A percentile compares a stretch with the other conserved stretches of the same genome.
These are phyloP conservation scores for Coniella vitis DNA, from an alignment of 2,329 filamentous ascomycete genomes.

Conservation along the genomic window DNA sequence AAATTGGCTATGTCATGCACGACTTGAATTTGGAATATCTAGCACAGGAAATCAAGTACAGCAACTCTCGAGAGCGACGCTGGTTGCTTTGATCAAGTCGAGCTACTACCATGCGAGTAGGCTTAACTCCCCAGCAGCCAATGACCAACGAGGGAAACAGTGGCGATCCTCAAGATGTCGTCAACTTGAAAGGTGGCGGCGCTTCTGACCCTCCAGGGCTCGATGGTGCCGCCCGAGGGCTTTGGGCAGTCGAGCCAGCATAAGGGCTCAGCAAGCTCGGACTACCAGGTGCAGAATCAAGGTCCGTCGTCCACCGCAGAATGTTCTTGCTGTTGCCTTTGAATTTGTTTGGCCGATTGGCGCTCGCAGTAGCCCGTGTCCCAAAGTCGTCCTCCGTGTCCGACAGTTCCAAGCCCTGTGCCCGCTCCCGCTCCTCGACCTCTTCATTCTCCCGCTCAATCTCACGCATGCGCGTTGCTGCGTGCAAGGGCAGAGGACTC, in stretches of 20 bases:
- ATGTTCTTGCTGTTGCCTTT: constrained; percentile 9
- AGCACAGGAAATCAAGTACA: no score
- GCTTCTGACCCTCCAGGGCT: neutral
- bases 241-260: neutral
- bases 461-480: neutral
- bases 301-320: constrained; percentile 6
- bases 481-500: constrained; percentile 4
- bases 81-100: no score
- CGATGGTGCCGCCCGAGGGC: constrained; percentile 1
- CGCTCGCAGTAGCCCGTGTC: neutral
- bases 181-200: constrained; percentile 1
- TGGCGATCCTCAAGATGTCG: neutral
- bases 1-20: no score
- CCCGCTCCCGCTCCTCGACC: constrained; percentile 5
- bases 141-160: no score
- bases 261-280: constrained; percentile 2
- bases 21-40: no score
- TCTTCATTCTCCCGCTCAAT: constrained; percentile 12
- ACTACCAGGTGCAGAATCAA: constrained; percentile 7
- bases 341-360: constrained; percentile 5
- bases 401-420: constrained; percentile 8
- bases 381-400: constrained; percentile 5
- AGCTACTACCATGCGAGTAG: no score
- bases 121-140: no score
- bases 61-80: no score